Evolutionary conservation across 768 basidiomycete genomes (phyloP).

Genomic region (Dioszegia aurantiaca): DNA sequence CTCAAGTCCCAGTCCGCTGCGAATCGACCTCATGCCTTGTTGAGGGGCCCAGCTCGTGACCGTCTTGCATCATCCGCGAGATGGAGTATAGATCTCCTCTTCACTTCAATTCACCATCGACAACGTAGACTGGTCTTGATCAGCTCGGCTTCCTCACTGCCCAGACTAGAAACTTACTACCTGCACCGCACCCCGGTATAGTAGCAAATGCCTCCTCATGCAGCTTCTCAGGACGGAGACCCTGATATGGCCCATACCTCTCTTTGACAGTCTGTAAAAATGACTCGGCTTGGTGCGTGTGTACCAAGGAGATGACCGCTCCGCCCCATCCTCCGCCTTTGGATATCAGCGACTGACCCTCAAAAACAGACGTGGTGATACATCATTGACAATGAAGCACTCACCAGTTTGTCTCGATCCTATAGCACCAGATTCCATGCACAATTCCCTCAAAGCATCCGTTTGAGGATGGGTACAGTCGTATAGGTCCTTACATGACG

Average conservation of each 20-base stretch:
- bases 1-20: no score
- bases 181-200: constrained; percentile 75
- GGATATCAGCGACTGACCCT: neutral
- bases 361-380: no score
- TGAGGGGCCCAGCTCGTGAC: no score
- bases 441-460: constrained; percentile 65
- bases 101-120: constrained; percentile 9
- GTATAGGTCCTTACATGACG: constrained; percentile 65
- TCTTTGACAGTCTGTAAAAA: constrained; percentile 66
- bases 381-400: no score
- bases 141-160: constrained; percentile 8
- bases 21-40: no score
- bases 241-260: constrained; percentile 65
- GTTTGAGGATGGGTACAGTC: constrained; percentile 80
- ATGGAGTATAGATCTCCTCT: neutral
- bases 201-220: constrained; percentile 75
- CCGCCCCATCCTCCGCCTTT: constrained; percentile 88
- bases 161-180: constrained; percentile 70
- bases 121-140: neutral
- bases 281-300: constrained; percentile 60
- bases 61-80: no score
- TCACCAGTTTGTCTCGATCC: constrained; percentile 80
- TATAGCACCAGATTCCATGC: constrained; percentile 68
- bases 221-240: constrained; percentile 61
- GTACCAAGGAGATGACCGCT: constrained; percentile 77